Percentiles rank a stretch among this genome's conserved stretches.
phyloP scores from a whole-genome alignment of 2,329 filamentous ascomycete genomes.

The Intubia oerlemansii region DNA sequence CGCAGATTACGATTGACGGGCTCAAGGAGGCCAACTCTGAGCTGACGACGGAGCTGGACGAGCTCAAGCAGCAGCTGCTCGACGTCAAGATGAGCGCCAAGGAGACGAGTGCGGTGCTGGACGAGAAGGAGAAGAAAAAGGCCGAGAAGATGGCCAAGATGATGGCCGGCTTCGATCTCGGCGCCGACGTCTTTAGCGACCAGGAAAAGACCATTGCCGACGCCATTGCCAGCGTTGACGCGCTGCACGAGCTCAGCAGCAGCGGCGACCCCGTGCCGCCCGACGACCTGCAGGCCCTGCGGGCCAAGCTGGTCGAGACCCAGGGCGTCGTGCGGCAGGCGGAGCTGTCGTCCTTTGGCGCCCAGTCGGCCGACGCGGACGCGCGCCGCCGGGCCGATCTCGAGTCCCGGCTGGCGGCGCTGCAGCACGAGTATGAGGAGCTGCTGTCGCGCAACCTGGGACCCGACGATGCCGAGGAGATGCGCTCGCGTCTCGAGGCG shows the following conservation, averaged over 20 bases:
- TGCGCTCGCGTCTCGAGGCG: conserved; percentile 60
- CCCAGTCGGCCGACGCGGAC: conserved; percentile 40
- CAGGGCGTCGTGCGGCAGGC: conserved; percentile 86
- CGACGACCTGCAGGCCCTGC: conserved; percentile 59
- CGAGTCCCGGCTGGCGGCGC: conserved; percentile 48
- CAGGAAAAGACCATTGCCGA: conserved; percentile 73
- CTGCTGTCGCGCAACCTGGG: conserved; percentile 60
- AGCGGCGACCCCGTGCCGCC: conserved; percentile 61
- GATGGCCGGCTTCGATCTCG: conserved; percentile 97
- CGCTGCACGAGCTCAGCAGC: conserved; percentile 54
- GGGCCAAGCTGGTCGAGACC: conserved; percentile 62
- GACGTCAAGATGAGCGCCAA: conserved; percentile 94
- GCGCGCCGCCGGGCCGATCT: conserved; percentile 52
- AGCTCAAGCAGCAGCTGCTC: conserved; percentile 86
- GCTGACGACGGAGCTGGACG: conserved; percentile 77
- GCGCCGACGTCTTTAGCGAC: conserved; percentile 78
- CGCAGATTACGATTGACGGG: conserved; percentile 91
- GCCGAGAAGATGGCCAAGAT: conserved; percentile 99
- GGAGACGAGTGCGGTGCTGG: conserved; percentile 70
- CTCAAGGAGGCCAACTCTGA: conserved; percentile 91
- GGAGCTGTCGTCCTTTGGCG: conserved; percentile 63
- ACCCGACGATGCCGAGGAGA: conserved; percentile 60
- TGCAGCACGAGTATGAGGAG: conserved; percentile 71
- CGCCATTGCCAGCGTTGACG: conserved; percentile 66
- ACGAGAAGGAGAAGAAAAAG: conserved; percentile 98